Percentiles rank a stretch among this genome's conserved stretches.
Evolutionary conservation across 1,139 yeast genomes (phyloP).

Genomic region (Taiozyma sp.): DNA sequence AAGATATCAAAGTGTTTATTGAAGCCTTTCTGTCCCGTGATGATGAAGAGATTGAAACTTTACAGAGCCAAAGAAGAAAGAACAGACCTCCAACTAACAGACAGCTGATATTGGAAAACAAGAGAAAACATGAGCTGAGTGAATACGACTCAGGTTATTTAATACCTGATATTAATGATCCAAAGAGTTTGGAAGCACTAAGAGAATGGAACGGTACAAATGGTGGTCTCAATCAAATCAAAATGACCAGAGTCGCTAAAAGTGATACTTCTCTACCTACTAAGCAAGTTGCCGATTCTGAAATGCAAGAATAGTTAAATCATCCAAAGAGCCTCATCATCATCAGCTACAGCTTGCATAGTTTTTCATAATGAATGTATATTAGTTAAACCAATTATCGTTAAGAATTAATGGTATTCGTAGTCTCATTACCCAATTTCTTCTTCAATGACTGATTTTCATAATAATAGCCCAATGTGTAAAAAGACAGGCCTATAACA

Average conservation of each 20-base stretch:
- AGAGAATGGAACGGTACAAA: constrained; percentile 76
- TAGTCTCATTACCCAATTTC: not conserved
- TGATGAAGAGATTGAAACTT: constrained; percentile 62
- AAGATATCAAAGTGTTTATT: constrained; percentile 58
- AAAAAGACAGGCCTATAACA: constrained; percentile 6
- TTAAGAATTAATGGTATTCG: not conserved
- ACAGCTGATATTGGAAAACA: constrained; percentile 63
- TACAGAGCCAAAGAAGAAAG: constrained; percentile 62
- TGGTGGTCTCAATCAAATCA: constrained; percentile 72
- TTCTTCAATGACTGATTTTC: constrained; percentile 19
- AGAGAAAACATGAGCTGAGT: constrained; percentile 53
- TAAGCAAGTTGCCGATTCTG: constrained; percentile 5
- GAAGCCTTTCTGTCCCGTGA: constrained; percentile 63
- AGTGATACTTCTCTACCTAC: constrained; percentile 14
- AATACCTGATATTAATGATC: constrained; percentile 68
- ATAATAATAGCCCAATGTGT: constrained; percentile 7
- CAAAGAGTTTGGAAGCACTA: constrained; percentile 52
- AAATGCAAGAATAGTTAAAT: constrained; percentile 10
- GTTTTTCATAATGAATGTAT: not conserved
- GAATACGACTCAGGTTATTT: constrained; percentile 67
- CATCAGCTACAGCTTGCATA: not conserved
- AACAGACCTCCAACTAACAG: constrained; percentile 81
- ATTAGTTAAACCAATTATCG: not conserved
- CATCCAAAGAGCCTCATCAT: not conserved
- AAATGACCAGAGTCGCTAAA: constrained; percentile 30